Base-by-base conservation (phyloP, 1,284 basidiomycete species). In the Papiliotrema flavescens region DNA sequence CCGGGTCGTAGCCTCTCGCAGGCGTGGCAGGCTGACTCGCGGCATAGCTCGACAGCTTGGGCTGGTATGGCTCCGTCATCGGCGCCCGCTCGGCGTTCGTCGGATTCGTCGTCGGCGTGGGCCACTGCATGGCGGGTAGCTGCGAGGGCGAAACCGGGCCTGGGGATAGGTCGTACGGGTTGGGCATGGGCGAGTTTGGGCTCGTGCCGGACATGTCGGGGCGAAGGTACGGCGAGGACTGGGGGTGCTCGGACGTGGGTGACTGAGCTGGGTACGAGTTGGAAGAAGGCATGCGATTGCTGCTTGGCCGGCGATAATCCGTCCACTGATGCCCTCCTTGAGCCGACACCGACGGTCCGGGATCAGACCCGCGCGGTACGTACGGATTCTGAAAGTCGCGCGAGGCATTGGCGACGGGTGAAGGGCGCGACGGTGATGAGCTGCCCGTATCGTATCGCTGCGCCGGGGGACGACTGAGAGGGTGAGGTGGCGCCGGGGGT, bases 1-100 rank as follows among this genome's bases (percentile, higher is more conserved):
- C 49, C 61, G 46, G 51, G 47, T 65, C 64, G 41, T 66, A 67
- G n/a, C 51, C 57, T 15, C 39, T 50, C 5, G 66, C 65, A 2
- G 71, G 71, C 0, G 70, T 74, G 2, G 52, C 60, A 7, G 71
- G 69, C 49, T 74, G 68, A 56, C 64, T 66, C 22, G 65, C 57
- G 1, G 69, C 61, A 49, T 70, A 72, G 28, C 28, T 32, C 28
- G 28, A 32, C 28, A 6, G 28, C 28, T 32, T 32, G 6, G 28
- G 28, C 28, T 32, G 28, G 28, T 32, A 32, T 11, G 28, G 28
- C 6, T 32, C 28, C 28, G 28, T 32, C 28, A 32, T 32, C 28
- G 28, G 28, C 28, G 28, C 28, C 6, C 28, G 28, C 28, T 32
- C 28, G 28, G 28, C 28, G 28, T 32, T 32, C 2, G 62, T 56